Evolutionary conservation across 306 rosid species (phyloP).

Genomic region (Pachyrhizus erosus): DNA sequence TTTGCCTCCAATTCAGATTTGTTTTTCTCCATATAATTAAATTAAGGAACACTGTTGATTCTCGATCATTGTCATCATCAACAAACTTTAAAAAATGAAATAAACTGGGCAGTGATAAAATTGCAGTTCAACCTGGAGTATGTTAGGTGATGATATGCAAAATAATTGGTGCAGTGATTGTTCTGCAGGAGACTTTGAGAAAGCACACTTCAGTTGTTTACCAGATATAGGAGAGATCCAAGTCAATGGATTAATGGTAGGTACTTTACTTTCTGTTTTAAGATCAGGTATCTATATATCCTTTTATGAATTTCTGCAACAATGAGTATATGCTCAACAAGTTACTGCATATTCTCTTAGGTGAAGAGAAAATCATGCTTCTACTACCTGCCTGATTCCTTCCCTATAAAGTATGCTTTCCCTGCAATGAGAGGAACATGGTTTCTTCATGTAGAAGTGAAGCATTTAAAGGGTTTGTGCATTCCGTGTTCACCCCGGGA

Average conservation of each 20-base stretch:
- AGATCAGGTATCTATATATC: background rate
- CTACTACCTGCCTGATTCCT: slow-evolving; percentile 70
- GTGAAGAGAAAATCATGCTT: slow-evolving; percentile 63
- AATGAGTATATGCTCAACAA: slow-evolving; percentile 18
- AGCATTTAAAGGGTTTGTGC: slow-evolving; percentile 28
- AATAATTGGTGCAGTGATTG: slow-evolving; percentile 17
- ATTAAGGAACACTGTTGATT: slow-evolving; percentile 5
- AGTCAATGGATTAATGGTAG: slow-evolving; percentile 72
- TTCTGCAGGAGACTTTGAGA: slow-evolving; percentile 73
- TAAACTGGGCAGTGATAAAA: slow-evolving; percentile 23
- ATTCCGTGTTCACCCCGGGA: slow-evolving; percentile 36
- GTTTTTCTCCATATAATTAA: background rate
- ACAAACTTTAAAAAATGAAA: background rate
- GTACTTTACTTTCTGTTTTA: slow-evolving; percentile 24
- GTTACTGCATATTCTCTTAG: slow-evolving; percentile 47
- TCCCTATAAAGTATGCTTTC: slow-evolving; percentile 57
- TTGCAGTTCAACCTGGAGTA: slow-evolving; percentile 7
- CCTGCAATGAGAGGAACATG: slow-evolving; percentile 55
- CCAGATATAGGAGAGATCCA: slow-evolving; percentile 70
- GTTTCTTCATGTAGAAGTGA: slow-evolving; percentile 71
- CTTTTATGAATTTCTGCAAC: slow-evolving; percentile 27
- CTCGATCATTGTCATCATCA: background rate
- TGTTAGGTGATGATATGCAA: slow-evolving; percentile 8
- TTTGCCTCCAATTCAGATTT: slow-evolving; percentile 5
- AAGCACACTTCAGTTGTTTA: slow-evolving; percentile 63